Evolutionary conservation across 1,284 basidiomycete genomes (phyloP), one percentile per base, ranked within the genome.

Genomic region (Trametes versicolor): DNA sequence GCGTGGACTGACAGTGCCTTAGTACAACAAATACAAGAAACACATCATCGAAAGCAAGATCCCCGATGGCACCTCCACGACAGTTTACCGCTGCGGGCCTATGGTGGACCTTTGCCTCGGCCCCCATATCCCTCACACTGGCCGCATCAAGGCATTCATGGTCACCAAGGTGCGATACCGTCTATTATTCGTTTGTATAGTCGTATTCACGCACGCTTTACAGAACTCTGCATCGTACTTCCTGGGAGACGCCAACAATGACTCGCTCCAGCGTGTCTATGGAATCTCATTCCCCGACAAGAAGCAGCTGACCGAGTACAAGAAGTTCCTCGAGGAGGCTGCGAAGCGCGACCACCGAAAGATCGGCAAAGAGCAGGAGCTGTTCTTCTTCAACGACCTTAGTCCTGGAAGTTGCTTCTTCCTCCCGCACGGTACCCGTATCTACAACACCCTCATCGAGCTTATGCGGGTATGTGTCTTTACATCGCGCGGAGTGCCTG

Each of bases 11-110:
- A 37, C 34, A 19, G 29, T 43, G 62, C 15, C 57, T 32, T 74
- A 98, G 95, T 99, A 99, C 83, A 99, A 99, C 86, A 98, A 97
- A 80, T 99, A 98, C 85, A 99, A 99, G 84, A 89, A 91, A 75
- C 92, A 99, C 78, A 89, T 99, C 76, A 99, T 99, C 76, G 89
- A 97, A 77, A 88, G 90, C 71, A 99, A 99, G 82, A 93, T 99
- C 62, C 93, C 96, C 9, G 97, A 99, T 77, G 97, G 97, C 69
- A 94, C 95, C 19, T 96, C 94, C 59, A 98, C 98, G 58, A 99
- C 98, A 17, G 96, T 99, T 34, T 99, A 99, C 83, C 94, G 97
- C 61, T 99, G 98, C 77, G 98, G 98, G 34, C 97, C 98, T 50
- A 96, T 99, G 91, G 92, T 99, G 65, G 98, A 99, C 81, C 86